Percentiles rank a stretch among this genome's conserved stretches.
phyloP scores from a whole-genome alignment of 2,329 filamentous ascomycete genomes.

The Allantophomopsis lycopodina region DNA sequence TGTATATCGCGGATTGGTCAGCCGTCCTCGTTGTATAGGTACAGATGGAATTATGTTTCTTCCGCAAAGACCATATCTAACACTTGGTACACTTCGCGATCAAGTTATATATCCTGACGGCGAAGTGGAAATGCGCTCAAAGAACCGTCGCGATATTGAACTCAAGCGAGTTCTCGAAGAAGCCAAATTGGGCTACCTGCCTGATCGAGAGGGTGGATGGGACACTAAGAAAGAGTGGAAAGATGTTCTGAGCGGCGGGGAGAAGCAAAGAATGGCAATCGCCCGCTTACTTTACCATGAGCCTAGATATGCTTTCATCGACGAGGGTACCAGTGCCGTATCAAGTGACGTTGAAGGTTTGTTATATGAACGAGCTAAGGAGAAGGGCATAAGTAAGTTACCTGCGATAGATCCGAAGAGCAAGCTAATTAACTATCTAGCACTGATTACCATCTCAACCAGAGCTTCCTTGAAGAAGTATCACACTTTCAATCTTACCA shows the following conservation, averaged over 20 bases:
- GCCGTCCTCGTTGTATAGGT: conserved; percentile 65
- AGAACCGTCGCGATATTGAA: conserved; percentile 64
- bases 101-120: conserved; percentile 97
- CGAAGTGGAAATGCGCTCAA: conserved; percentile 82
- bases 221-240: conserved; percentile 98
- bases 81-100: conserved; percentile 82
- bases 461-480: conserved; percentile 91
- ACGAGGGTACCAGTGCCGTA: conserved; percentile 91
- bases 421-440: conserved; percentile 23
- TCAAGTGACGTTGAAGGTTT: conserved; percentile 89
- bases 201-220: conserved; percentile 88
- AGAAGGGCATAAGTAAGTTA: conserved; percentile 76
- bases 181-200: conserved; percentile 77
- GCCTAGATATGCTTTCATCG: conserved; percentile 84
- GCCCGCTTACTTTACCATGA: conserved; percentile 89
- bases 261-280: conserved; percentile 93
- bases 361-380: conserved; percentile 85
- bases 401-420: neutral
- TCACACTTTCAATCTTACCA: conserved; percentile 78
- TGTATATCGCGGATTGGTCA: conserved; percentile 84
- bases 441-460: conserved; percentile 90
- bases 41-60: conserved; percentile 97
- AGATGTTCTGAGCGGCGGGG: conserved; percentile 89
- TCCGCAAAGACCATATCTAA: conserved; percentile 85
- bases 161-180: conserved; percentile 69